Evolutionary conservation across 768 basidiomycete species (phyloP).

Genomic region (Suillus bovinus): DNA sequence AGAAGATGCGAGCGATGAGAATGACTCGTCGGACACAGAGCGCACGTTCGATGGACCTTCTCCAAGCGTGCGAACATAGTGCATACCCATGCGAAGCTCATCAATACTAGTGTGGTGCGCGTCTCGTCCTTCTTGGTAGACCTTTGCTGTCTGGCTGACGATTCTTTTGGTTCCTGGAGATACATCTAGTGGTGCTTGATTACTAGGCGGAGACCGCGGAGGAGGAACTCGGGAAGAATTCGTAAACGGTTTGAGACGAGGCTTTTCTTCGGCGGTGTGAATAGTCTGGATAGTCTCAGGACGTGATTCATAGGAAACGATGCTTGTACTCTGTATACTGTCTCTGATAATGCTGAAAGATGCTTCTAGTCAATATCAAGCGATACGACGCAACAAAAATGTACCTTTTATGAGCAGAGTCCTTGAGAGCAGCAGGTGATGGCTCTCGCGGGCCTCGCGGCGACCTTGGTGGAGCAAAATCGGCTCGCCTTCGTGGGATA

Average conservation of each 20-base stretch:
- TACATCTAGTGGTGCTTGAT: constrained; percentile 19
- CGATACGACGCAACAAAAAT: constrained; percentile 32
- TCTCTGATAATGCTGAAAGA: constrained; percentile 48
- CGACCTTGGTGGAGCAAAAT: constrained; percentile 65
- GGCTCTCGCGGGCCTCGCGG: constrained; percentile 37
- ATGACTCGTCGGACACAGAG: constrained; percentile 45
- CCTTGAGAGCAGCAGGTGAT: constrained; percentile 20
- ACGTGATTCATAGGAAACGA: constrained; percentile 36
- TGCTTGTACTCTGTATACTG: constrained; percentile 49
- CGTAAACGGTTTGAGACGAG: constrained; percentile 72
- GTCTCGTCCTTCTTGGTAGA: constrained; percentile 41
- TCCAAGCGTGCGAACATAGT: constrained; percentile 70
- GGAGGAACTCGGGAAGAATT: constrained; percentile 66
- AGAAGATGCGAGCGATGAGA: constrained; percentile 65
- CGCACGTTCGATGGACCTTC: constrained; percentile 41
- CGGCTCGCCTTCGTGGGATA: constrained; percentile 64
- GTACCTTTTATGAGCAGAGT: constrained; percentile 28
- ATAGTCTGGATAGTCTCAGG: constrained; percentile 25
- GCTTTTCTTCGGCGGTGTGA: constrained; percentile 39
- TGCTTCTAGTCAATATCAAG: constrained; percentile 34
- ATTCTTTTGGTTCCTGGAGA: constrained; percentile 41
- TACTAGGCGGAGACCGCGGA: constrained; percentile 45
- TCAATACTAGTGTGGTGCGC: constrained; percentile 46
- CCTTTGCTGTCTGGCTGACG: constrained; percentile 65
- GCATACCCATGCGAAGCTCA: constrained; percentile 67